These are phyloP conservation scores for Pythium monospermum DNA, from an alignment of 352 stramenopile species.

Conservation along the genomic window DNA sequence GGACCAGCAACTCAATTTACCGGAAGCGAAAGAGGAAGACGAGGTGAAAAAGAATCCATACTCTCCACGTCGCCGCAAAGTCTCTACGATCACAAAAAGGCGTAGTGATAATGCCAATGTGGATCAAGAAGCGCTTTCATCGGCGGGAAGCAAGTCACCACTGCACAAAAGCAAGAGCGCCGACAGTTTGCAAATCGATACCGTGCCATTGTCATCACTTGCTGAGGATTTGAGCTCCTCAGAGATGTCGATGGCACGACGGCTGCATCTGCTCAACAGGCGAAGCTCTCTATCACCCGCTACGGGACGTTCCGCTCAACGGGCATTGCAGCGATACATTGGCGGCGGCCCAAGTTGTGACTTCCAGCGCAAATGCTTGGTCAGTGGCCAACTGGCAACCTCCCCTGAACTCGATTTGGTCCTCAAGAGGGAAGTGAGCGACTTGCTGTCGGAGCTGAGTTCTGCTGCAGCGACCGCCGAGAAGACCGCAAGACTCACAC, in stretches of 20 bases:
- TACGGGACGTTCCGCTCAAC: slow-evolving; percentile 40
- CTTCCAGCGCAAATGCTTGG: slow-evolving; percentile 65
- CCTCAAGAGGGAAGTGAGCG: slow-evolving; percentile 56
- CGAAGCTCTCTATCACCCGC: slow-evolving; percentile 49
- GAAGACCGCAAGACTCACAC: slow-evolving; percentile 50
- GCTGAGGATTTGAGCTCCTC: slow-evolving; percentile 15
- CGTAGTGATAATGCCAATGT: neutral
- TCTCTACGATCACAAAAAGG: neutral
- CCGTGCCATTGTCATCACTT: neutral
- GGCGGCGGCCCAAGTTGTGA: slow-evolving; percentile 68
- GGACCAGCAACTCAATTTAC: slow-evolving; percentile 55
- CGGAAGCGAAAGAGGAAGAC: slow-evolving; percentile 23
- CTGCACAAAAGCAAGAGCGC: slow-evolving; percentile 24
- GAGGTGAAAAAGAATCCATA: slow-evolving; percentile 2
- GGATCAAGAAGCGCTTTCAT: neutral
- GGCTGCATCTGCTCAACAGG: slow-evolving; percentile 7
- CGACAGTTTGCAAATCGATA: slow-evolving; percentile 14
- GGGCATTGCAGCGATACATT: slow-evolving; percentile 65
- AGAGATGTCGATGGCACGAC: slow-evolving; percentile 12
- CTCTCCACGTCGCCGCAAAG: neutral
- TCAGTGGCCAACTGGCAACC: slow-evolving; percentile 53
- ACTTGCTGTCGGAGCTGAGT: slow-evolving; percentile 59
- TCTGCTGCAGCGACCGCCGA: slow-evolving; percentile 58
- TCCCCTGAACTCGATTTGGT: slow-evolving; percentile 62
- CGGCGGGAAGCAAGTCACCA: slow-evolving; percentile 6